Percentiles rank a stretch among this genome's conserved stretches.
These are phyloP conservation scores for Triangularia verruculosa DNA, from an alignment of 2,329 filamentous ascomycete genomes.

Conservation along the genomic window DNA sequence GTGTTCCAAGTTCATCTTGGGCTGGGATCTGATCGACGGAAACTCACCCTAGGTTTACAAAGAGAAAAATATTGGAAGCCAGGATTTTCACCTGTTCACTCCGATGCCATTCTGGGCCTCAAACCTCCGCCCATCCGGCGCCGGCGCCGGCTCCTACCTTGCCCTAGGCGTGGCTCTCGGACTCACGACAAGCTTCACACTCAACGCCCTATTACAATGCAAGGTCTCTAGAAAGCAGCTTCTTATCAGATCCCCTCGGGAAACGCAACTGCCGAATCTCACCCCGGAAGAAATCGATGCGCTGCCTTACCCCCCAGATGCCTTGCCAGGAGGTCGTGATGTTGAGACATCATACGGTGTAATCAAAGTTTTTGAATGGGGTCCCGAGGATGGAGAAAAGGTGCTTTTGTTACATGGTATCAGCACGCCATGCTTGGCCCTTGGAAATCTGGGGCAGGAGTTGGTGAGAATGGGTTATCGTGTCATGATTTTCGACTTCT, in stretches of 20 bases:
- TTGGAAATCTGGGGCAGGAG: constrained; percentile 63
- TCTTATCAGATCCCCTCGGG: constrained; percentile 43
- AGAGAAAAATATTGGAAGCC: neutral
- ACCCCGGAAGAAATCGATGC: constrained; percentile 37
- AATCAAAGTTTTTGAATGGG: constrained; percentile 77
- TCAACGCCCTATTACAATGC: neutral
- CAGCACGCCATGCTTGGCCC: constrained; percentile 69
- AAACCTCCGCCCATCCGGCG: constrained; percentile 11
- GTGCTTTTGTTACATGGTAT: constrained; percentile 79
- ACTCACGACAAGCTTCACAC: constrained; percentile 15
- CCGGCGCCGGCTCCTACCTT: constrained; percentile 17
- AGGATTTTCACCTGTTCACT: neutral
- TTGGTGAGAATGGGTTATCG: constrained; percentile 61
- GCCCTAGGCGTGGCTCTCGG: constrained; percentile 19
- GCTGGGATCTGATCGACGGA: neutral
- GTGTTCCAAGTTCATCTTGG: neutral
- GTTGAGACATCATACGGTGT: constrained; percentile 68
- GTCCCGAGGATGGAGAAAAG: constrained; percentile 66
- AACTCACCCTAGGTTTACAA: neutral
- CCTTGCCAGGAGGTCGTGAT: constrained; percentile 66
- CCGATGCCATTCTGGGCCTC: constrained; percentile 20
- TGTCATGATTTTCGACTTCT: constrained; percentile 78
- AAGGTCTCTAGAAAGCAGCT: constrained; percentile 5
- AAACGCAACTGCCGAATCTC: constrained; percentile 38
- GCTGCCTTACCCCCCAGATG: constrained; percentile 65